A percentile compares a stretch with the other conserved stretches of the same genome.
Conservation (phyloP, 441 rosid species). For the Populus tomentosa region DNA sequence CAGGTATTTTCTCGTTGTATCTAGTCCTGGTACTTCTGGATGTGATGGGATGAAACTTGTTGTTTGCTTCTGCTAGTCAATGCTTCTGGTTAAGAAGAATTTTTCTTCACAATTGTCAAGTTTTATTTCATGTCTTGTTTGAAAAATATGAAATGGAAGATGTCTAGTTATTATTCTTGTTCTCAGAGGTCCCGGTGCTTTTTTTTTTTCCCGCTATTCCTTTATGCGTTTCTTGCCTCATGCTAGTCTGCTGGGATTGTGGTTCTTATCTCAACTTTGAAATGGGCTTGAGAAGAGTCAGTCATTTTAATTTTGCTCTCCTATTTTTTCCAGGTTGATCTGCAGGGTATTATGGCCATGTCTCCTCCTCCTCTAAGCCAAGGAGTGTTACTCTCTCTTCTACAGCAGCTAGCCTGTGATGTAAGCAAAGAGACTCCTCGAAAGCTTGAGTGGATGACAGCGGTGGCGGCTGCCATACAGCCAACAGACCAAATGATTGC, state of each 20-base stretch:
- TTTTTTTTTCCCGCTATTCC: neutral
- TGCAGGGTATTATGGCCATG: slow-evolving; percentile 40
- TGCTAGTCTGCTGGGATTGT: neutral
- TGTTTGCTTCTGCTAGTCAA: neutral
- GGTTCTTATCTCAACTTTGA: neutral
- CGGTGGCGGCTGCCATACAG: slow-evolving; percentile 55
- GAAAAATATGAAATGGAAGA: no score
- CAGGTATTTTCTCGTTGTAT: slow-evolving; percentile 38
- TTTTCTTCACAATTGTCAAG: neutral
- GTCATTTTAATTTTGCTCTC: neutral
- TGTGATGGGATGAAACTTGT: neutral
- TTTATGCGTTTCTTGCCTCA: no score
- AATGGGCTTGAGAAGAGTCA: neutral
- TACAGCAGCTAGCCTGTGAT: slow-evolving; percentile 72
- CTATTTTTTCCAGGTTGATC: slow-evolving; percentile 45
- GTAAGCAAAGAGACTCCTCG: slow-evolving; percentile 46
- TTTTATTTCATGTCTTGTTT: neutral
- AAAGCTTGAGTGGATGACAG: slow-evolving; percentile 70
- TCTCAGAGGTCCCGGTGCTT: neutral
- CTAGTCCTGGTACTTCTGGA: neutral
- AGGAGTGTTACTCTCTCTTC: slow-evolving; percentile 65
- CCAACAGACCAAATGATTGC: slow-evolving; percentile 53
- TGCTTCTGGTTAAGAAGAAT: neutral
- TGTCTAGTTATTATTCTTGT: no score
- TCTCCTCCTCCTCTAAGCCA: slow-evolving; percentile 56